A percentile compares a stretch with the other conserved stretches of the same genome.
Evolutionary conservation across 306 rosid species (phyloP).

Genomic region (Acacia acuminata): DNA sequence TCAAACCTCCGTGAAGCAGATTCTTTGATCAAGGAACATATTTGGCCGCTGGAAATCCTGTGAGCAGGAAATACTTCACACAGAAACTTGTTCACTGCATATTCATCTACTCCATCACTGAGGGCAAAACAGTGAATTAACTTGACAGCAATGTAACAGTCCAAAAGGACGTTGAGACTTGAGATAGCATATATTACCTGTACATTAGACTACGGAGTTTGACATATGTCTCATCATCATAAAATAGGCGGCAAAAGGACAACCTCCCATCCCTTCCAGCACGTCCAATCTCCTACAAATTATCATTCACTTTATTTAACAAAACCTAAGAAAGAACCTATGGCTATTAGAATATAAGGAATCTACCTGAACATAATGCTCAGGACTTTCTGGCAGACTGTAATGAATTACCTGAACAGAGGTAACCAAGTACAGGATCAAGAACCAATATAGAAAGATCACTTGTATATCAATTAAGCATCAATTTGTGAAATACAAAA

Average conservation of each 20-base stretch:
- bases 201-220: conserved; percentile 89
- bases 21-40: conserved; percentile 71
- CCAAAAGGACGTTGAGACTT: not conserved
- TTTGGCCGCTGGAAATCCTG: conserved; percentile 56
- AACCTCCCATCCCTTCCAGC: conserved; percentile 93
- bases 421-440: conserved; percentile 21
- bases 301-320: conserved; percentile 22
- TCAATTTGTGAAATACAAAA: conserved; percentile 26
- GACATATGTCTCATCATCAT: conserved; percentile 69
- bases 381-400: conserved; percentile 94
- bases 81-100: conserved; percentile 77
- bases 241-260: conserved; percentile 84
- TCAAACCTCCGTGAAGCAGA: conserved; percentile 84
- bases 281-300: conserved; percentile 83
- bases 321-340: conserved; percentile 28
- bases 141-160: conserved; percentile 14
- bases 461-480: conserved; percentile 24
- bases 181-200: conserved; percentile 52
- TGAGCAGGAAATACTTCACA: conserved; percentile 63
- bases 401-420: conserved; percentile 85
- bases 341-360: conserved; percentile 14
- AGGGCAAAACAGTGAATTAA: conserved; percentile 34
- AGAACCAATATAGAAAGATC: conserved; percentile 17
- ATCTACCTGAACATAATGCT: conserved; percentile 90
- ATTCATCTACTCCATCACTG: conserved; percentile 95